phyloP scores from a whole-genome alignment of 2,329 filamentous ascomycete species.

The Hymenoscyphus occultus region DNA sequence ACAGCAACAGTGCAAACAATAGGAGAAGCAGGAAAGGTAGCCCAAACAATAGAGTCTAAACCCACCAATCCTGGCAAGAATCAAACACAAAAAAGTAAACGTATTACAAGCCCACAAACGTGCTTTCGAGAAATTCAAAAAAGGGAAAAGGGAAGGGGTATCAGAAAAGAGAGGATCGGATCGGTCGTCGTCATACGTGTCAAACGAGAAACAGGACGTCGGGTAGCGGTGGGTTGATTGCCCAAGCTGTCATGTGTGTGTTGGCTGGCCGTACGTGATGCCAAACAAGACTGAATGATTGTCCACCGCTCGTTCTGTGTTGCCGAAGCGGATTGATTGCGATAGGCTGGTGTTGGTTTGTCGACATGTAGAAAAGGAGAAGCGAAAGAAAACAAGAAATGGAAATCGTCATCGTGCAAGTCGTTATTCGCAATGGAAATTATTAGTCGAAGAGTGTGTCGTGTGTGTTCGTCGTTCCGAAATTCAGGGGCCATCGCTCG shows the following conservation, averaged over 20 bases:
- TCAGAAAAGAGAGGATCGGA: too few species aligned
- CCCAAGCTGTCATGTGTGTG: neutral
- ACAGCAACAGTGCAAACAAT: neutral
- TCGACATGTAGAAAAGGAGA: slow-evolving; percentile 5
- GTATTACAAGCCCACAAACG: neutral
- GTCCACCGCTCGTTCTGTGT: slow-evolving; percentile 4
- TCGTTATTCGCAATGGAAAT: neutral
- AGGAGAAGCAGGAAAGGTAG: neutral
- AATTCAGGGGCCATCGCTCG: neutral
- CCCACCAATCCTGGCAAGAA: neutral
- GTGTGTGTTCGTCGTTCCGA: slow-evolving; percentile 1
- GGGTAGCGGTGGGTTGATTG: slow-evolving; percentile 4
- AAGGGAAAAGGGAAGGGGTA: neutral
- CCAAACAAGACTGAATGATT: slow-evolving; percentile 3
- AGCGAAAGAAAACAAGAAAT: neutral
- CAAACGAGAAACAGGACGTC: slow-evolving; percentile 7
- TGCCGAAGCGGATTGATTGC: neutral
- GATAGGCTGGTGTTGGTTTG: neutral
- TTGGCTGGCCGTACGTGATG: neutral
- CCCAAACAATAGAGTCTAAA: neutral
- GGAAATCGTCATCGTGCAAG: slow-evolving; percentile 7
- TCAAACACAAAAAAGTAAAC: neutral
- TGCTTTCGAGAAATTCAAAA: neutral
- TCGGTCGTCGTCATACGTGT: neutral
- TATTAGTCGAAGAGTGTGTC: neutral